Percentiles rank a stretch among this genome's conserved stretches.
Evolutionary conservation across 1,284 basidiomycete genomes (phyloP).

Genomic region (Pyrrhoderma lamaoense): DNA sequence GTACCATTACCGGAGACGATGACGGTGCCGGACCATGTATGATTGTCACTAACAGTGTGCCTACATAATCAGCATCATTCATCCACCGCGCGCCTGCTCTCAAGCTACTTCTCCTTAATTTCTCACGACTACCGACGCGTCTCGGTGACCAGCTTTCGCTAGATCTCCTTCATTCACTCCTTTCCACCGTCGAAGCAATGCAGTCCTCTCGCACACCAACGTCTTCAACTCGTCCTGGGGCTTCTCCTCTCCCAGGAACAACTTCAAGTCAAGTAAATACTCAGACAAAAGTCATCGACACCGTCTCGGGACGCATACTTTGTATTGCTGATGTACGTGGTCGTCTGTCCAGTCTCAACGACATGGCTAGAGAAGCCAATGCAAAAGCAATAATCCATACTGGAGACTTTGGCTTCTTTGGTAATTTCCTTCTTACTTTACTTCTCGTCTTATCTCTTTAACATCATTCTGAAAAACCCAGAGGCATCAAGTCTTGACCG

Average conservation of each 20-base stretch:
- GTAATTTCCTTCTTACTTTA: constrained; percentile 29
- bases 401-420: constrained; percentile 99
- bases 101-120: too few species aligned
- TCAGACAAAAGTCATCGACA: constrained; percentile 71
- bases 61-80: too few species aligned
- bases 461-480: constrained; percentile 26
- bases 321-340: constrained; percentile 97
- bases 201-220: constrained; percentile 48
- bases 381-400: constrained; percentile 97
- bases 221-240: constrained; percentile 47
- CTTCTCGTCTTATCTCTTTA: not conserved
- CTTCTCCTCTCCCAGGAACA: constrained; percentile 46
- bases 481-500: constrained; percentile 77
- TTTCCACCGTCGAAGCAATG: constrained; percentile 20
- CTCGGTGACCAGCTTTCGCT: too few species aligned
- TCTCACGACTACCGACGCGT: too few species aligned
- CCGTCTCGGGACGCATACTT: constrained; percentile 79
- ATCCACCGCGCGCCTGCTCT: too few species aligned
- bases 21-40: not conserved
- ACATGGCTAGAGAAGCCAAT: constrained; percentile 81
- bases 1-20: not conserved
- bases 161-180: too few species aligned
- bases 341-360: constrained; percentile 79
- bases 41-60: too few species aligned
- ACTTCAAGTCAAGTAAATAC: constrained; percentile 54